Conservation (phyloP, 805 yeast genomes). For the Candida vaughaniae region DNA sequence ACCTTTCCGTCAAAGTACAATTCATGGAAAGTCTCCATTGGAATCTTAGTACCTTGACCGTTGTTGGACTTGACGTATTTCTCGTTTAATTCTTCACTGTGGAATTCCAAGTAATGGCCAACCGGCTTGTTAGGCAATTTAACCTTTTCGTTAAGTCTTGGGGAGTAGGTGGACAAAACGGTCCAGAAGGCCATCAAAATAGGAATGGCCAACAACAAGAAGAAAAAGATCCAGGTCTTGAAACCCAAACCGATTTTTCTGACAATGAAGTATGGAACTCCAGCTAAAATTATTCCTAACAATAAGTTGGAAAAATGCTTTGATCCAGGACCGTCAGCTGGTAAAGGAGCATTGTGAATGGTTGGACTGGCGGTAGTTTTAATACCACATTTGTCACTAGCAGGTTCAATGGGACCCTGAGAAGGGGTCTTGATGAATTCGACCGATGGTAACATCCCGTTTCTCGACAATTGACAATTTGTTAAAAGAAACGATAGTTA, state of each 20-base stretch:
- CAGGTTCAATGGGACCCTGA: constrained; percentile 22
- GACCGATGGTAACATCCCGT: constrained; percentile 38
- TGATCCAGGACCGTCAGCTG: constrained; percentile 90
- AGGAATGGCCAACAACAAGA: constrained; percentile 59
- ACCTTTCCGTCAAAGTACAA: constrained; percentile 82
- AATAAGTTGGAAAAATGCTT: constrained; percentile 67
- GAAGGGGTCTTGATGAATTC: constrained; percentile 63
- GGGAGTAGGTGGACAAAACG: constrained; percentile 69
- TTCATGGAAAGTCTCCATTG: constrained; percentile 91
- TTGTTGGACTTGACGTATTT: constrained; percentile 54
- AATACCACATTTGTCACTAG: constrained; percentile 34
- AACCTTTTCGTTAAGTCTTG: constrained; percentile 77
- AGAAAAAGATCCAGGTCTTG: constrained; percentile 63
- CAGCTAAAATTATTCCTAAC: constrained; percentile 47
- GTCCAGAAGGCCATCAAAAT: constrained; percentile 84
- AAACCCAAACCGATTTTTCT: constrained; percentile 69
- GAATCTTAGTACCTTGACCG: constrained; percentile 73
- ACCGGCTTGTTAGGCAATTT: constrained; percentile 74
- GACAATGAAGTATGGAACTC: constrained; percentile 62
- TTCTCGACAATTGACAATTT: neutral
- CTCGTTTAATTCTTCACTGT: constrained; percentile 63
- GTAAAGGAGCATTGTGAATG: constrained; percentile 81
- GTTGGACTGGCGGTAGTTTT: constrained; percentile 54
- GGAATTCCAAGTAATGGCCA: constrained; percentile 78
- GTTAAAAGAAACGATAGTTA: neutral